These are phyloP conservation scores for Macrophomina pseudophaseolina DNA, from an alignment of 2,329 filamentous ascomycete species.

Conservation along the genomic window DNA sequence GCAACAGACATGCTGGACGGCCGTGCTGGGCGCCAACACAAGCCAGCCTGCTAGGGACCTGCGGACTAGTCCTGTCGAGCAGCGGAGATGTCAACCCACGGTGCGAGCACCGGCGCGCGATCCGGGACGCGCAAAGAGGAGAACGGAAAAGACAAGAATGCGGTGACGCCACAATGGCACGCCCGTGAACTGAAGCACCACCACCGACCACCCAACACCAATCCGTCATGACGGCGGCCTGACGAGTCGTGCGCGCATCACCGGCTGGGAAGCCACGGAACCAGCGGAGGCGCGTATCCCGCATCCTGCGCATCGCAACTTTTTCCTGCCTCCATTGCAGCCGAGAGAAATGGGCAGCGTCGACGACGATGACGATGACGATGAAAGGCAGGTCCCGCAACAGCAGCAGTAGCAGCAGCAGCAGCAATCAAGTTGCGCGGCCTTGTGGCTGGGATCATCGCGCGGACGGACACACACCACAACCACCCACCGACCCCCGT, in stretches of 20 bases:
- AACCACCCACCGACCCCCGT: background rate
- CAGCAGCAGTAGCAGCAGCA: background rate
- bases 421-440: background rate
- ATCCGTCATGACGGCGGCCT: conserved; percentile 5
- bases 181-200: background rate
- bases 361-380: too few relatives aligned
- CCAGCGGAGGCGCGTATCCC: background rate
- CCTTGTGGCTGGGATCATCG: conserved; percentile 18
- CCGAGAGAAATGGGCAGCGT: background rate
- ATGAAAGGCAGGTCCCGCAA: background rate
- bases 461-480: background rate
- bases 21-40: background rate
- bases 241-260: background rate
- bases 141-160: background rate
- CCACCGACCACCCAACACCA: background rate
- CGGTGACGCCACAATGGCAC: conserved; percentile 2
- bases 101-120: background rate
- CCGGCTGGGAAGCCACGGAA: background rate
- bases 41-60: background rate
- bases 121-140: background rate
- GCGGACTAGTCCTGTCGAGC: background rate
- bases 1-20: background rate
- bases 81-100: background rate
- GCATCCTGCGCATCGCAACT: conserved; percentile 1
- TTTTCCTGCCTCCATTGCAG: background rate